phyloP scores from a whole-genome alignment of 2,329 filamentous ascomycete species.

The Phymatotrichopsis omnivora region DNA sequence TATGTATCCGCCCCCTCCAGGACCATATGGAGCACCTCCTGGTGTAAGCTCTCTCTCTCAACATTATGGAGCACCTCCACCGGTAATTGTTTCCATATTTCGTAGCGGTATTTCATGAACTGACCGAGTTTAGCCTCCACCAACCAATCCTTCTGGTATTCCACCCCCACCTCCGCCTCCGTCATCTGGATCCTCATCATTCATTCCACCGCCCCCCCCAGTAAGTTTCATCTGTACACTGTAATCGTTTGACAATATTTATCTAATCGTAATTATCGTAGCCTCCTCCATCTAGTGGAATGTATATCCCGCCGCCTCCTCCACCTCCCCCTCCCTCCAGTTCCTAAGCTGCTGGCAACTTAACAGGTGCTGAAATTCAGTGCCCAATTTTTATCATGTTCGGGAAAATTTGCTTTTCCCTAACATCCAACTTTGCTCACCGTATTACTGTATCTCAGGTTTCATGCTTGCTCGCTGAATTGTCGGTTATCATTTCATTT shows the following conservation, averaged over 20 bases:
- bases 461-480: no score
- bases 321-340: conserved; percentile 22
- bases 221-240: conserved; percentile 27
- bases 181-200: conserved; percentile 25
- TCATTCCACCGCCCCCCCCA: conserved; percentile 28
- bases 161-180: conserved; percentile 31
- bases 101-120: conserved; percentile 47
- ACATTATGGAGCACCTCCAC: conserved; percentile 55
- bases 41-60: conserved; percentile 46
- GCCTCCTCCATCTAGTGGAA: conserved; percentile 27
- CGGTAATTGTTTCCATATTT: conserved; percentile 10
- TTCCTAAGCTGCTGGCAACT: conserved; percentile 6
- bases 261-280: conserved; percentile 27
- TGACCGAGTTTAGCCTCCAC: conserved; percentile 46
- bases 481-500: no score
- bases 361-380: neutral
- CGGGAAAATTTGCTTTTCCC: conserved; percentile 55
- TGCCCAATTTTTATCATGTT: neutral
- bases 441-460: conserved; percentile 45
- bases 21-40: conserved; percentile 37
- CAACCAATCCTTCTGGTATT: conserved; percentile 36
- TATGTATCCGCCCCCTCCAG: conserved; percentile 34
- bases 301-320: conserved; percentile 19
- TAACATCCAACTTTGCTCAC: conserved; percentile 70
- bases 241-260: no score